Base-by-base conservation (phyloP, 805 yeast genomes). In the Saccharomycopsis vini region DNA sequence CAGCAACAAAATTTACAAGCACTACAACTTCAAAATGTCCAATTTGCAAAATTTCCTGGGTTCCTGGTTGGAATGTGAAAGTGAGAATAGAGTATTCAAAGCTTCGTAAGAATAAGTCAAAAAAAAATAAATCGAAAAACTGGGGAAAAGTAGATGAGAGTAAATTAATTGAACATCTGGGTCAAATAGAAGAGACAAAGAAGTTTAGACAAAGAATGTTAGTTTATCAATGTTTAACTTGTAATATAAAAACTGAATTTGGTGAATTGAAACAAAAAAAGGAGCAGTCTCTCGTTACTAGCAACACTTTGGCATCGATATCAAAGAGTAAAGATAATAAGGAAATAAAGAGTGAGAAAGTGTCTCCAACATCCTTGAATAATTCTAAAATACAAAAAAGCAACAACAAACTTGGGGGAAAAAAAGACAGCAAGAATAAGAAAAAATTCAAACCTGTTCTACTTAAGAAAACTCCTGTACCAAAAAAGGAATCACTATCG, bases 21-120 rank as follows among this genome's bases (percentile, higher is more conserved):
- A n/a, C n/a, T 6, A 21, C 9, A 10, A 37, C 40, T 13, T 15
- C 43, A 12, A 39, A 33, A 32, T 44, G 47, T 35, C 13, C 39
- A 5, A 16, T 30, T 13, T 46, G 49, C 46, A 37, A 30, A 15
- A 15, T 31, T 19, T 5, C 36, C 10, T 46, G 42, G 42, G 41
- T 42, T 28, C 49, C 49, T 3, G 49, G 49, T 6, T 28, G 36
- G 26, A 46, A 42, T 23, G 43, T 46, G 2, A 18, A 28, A 12
- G 42, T 46, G 19, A 30, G 40, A 18, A 39, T 46, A 7, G 32
- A 28, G 28, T 45, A 41, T 26, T 16, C 22, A 10, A 34, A 40
- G 24, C 12, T 15, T 3, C 19, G 13, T 20, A 36, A 41, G 43
- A 40, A 20, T 16, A 39, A 35, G 24, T 7, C 7, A 7, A 6